Base-by-base conservation (phyloP, 257 asterid genomes). In the Sherardia arvensis region DNA sequence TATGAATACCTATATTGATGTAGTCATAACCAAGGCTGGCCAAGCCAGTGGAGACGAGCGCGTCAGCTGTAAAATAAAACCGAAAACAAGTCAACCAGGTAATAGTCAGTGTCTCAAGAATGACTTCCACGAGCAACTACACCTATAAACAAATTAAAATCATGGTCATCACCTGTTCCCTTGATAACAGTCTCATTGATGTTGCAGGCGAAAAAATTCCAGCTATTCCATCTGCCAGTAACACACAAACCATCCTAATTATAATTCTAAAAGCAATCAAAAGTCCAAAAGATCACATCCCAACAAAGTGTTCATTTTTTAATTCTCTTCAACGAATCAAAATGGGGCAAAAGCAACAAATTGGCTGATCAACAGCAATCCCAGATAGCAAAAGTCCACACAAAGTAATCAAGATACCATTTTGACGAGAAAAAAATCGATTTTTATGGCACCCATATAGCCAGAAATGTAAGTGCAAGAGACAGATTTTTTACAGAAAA, bases 171-270 rank as follows among this genome's bases (percentile, higher is more conserved):
- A 93, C 99, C 99, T 73, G 96, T 93, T 83, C 87, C 99, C 77
- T 59, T 90, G 81, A 93, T 85, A 34, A 90, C 83, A n/a, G 70
- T 73, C 75, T 93, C 99, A 69, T 74, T 80, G 78, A 93, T 93
- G 69, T 90, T 70, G 72, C 99, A 93, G 28, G 88, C 96, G 71
- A 90, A 93, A 75, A 78, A 87, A 73, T 90, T 93, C 99, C 99
- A 93, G 84, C 88, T 85, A 68, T 81, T 87, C 98, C 98, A 91
- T 69, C 98, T 91, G 85, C 62, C 51, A 61, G 64, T 72, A 14
- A 69, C 56, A 20, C 33, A 59, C 36, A 8, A 65, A 18, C n/a
- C 56, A 49, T 49, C 8, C 1, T 12, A 49, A 49, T 49, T 21
- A n/a, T 26, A 49, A n/a, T 49, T 20, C 56, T 20, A 49, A 43